phyloP scores from a whole-genome alignment of 306 rosid species.

The Corylus avellana region DNA sequence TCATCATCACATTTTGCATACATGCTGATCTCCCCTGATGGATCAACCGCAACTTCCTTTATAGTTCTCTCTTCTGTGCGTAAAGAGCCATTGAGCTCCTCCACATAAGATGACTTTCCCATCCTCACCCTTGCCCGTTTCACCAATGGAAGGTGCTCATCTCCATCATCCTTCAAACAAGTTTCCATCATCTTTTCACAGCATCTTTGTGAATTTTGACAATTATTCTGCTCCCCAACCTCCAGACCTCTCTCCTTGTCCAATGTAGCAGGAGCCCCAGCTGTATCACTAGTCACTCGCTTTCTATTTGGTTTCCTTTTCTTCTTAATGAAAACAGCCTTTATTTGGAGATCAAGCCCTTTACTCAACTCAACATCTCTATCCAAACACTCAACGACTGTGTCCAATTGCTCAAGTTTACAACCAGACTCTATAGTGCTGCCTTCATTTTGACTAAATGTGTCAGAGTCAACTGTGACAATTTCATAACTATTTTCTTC shows the following conservation, averaged over 20 bases:
- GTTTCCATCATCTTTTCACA: conserved; percentile 46
- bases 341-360: conserved; percentile 65
- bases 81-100: conserved; percentile 43
- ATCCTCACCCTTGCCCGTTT: conserved; percentile 95
- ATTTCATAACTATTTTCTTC: conserved; percentile 75
- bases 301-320: conserved; percentile 87
- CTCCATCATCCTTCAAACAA: conserved; percentile 79
- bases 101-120: conserved; percentile 64
- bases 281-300: conserved; percentile 52
- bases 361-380: conserved; percentile 60
- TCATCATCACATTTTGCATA: conserved; percentile 48
- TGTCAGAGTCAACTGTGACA: conserved; percentile 70
- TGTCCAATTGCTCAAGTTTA: conserved; percentile 55
- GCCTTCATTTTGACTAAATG: conserved; percentile 69
- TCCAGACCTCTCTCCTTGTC: conserved; percentile 52
- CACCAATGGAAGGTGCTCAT: conserved; percentile 87
- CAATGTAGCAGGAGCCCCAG: conserved; percentile 36
- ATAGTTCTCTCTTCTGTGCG: conserved; percentile 43
- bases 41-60: conserved; percentile 46
- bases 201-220: conserved; percentile 48
- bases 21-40: conserved; percentile 31
- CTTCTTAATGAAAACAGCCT: conserved; percentile 63
- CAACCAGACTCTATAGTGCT: conserved; percentile 69
- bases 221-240: conserved; percentile 36
- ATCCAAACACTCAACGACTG: conserved; percentile 52